Evolutionary conservation across 805 yeast species (phyloP).

Genomic region (Zygosaccharomyces bisporus): DNA sequence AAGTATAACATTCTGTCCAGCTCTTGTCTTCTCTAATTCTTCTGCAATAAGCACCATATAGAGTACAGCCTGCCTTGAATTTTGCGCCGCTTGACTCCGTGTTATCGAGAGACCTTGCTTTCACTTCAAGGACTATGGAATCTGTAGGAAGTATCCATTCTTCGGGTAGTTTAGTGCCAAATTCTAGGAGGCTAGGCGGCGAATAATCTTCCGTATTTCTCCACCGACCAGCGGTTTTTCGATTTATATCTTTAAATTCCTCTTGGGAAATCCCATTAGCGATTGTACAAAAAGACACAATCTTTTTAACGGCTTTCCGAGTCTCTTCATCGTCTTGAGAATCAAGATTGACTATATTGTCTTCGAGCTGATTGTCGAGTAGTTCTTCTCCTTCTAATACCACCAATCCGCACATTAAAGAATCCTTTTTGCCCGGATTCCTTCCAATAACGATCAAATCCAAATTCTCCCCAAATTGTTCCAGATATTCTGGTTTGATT

Average conservation of each 20-base stretch:
- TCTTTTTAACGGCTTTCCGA: constrained; percentile 31
- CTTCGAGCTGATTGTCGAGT: constrained; percentile 2
- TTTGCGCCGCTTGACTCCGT: constrained; percentile 40
- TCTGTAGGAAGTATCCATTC: constrained; percentile 78
- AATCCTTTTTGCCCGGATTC: constrained; percentile 61
- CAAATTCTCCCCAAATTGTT: constrained; percentile 79
- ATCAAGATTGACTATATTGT: constrained; percentile 11
- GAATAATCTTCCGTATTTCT: constrained; percentile 36
- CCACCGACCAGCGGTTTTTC: constrained; percentile 62
- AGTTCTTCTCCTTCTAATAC: constrained; percentile 38
- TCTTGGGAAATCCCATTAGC: constrained; percentile 77
- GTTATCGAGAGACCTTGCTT: constrained; percentile 67
- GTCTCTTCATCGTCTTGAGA: constrained; percentile 16
- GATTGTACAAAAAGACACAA: constrained; percentile 67
- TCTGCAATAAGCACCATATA: constrained; percentile 73
- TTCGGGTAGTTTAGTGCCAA: constrained; percentile 61
- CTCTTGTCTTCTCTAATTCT: constrained; percentile 65
- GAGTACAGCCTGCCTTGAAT: constrained; percentile 64
- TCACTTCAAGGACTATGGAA: constrained; percentile 76
- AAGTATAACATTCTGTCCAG: constrained; percentile 50
- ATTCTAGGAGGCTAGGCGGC: constrained; percentile 47
- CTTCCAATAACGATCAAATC: constrained; percentile 80
- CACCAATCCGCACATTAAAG: constrained; percentile 71
- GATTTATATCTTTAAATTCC: constrained; percentile 57
- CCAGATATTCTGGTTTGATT: constrained; percentile 85